Evolutionary conservation across 371 early-diverging fungal species (phyloP).

Genomic region (Mortierella sp.): DNA sequence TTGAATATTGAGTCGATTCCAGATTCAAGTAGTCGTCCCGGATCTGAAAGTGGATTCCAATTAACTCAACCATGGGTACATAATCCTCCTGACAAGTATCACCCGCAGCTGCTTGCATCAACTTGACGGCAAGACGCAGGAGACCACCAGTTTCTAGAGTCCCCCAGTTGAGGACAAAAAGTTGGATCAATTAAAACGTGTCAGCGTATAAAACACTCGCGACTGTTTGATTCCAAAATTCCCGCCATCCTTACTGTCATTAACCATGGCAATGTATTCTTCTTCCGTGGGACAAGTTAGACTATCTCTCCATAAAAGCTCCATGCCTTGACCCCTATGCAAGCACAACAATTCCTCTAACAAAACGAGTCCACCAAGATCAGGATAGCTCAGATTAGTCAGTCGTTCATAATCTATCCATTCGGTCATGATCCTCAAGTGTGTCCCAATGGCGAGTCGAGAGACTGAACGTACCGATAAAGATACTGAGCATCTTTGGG

Average conservation of each 20-base stretch:
- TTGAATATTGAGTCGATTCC: slow-evolving; percentile 84
- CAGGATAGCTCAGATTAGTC: not conserved
- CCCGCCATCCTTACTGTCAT: slow-evolving; percentile 84
- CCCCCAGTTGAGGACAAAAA: not conserved
- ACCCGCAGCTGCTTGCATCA: slow-evolving; percentile 92
- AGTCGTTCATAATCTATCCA: not conserved
- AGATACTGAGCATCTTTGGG: slow-evolving; percentile 78
- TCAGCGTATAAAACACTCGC: no score
- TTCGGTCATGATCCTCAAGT: not conserved
- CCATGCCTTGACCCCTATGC: slow-evolving; percentile 96
- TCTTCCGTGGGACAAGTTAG: slow-evolving; percentile 85
- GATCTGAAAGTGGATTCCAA: slow-evolving; percentile 95
- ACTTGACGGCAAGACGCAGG: slow-evolving; percentile 89
- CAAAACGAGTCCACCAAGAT: no score
- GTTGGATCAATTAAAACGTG: not conserved
- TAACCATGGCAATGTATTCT: slow-evolving; percentile 91
- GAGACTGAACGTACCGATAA: slow-evolving; percentile 64
- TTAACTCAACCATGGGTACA: slow-evolving; percentile 81
- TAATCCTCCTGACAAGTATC: no score
- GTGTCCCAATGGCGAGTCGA: not conserved
- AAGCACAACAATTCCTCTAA: slow-evolving; percentile 88
- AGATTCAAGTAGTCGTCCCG: slow-evolving; percentile 97
- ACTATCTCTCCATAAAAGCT: slow-evolving; percentile 90
- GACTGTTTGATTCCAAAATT: no score
- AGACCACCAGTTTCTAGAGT: slow-evolving; percentile 97